These are phyloP conservation scores for Alnus glutinosa DNA, from an alignment of 306 rosid species.

Conservation along the genomic window DNA sequence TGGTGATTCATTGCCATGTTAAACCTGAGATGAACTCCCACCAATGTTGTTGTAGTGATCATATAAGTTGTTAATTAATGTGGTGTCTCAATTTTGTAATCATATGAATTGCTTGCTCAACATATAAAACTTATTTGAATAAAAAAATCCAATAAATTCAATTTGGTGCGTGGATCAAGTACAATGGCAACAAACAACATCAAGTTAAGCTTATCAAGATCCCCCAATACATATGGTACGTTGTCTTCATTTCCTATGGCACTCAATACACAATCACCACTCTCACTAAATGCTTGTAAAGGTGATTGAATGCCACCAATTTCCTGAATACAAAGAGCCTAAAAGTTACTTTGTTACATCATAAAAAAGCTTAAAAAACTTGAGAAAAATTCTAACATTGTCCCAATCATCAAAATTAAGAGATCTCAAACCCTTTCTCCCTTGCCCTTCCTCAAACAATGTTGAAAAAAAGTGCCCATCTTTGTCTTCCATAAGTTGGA, in stretches of 20 bases:
- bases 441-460: neutral
- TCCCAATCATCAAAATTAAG: slow-evolving; percentile 11
- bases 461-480: neutral
- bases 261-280: neutral
- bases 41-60: neutral
- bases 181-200: neutral
- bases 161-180: neutral
- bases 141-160: neutral
- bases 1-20: neutral
- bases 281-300: neutral
- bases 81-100: neutral
- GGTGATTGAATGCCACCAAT: neutral
- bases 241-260: too few relatives aligned
- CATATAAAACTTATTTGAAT: neutral
- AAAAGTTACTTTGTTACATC: neutral
- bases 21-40: neutral
- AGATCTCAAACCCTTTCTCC: neutral
- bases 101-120: neutral
- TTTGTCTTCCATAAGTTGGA: neutral
- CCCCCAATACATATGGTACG: too few relatives aligned
- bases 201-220: neutral
- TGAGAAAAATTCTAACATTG: neutral
- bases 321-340: neutral
- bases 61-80: neutral
- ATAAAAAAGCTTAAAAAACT: neutral